A percentile compares a stretch with the other conserved stretches of the same genome.
Conservation (phyloP, 179 eudicot species). For the Pouteria campechiana region DNA sequence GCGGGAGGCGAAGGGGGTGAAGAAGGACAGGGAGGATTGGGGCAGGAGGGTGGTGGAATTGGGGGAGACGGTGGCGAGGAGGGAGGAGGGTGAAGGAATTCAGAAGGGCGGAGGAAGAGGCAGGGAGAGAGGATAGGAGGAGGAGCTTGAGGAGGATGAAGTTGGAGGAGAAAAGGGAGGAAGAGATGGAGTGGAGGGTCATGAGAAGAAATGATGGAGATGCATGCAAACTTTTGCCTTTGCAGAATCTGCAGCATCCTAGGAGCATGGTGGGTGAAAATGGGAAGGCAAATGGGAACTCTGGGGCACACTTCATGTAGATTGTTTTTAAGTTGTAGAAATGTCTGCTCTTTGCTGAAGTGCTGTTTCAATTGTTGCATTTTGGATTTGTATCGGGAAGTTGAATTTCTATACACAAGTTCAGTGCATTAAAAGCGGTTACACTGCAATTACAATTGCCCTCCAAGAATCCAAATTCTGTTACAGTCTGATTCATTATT, state of each 20-base stretch:
- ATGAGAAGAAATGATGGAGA: conserved; percentile 77
- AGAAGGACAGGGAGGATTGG: conserved; percentile 27
- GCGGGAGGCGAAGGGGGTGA: conserved; percentile 23
- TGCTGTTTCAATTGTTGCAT: no score
- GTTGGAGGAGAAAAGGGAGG: conserved; percentile 30
- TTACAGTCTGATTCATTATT: no score
- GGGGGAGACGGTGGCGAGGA: conserved; percentile 61
- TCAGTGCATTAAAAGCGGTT: no score
- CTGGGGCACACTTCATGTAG: conserved; percentile 62
- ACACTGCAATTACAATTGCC: no score
- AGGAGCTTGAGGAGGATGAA: no score
- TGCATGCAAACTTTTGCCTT: conserved; percentile 75
- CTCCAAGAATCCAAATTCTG: no score
- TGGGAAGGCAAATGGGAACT: conserved; percentile 50
- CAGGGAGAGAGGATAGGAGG: conserved; percentile 28
- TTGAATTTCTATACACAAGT: no score
- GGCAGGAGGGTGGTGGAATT: conserved; percentile 39
- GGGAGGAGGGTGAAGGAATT: conserved; percentile 44
- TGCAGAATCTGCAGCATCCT: conserved; percentile 75
- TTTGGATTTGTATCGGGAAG: no score
- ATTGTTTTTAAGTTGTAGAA: no score
- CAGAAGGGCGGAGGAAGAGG: no score
- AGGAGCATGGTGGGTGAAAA: conserved; percentile 55
- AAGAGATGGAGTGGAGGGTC: conserved; percentile 89
- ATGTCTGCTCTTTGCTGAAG: no score